Evolutionary conservation across 1,284 basidiomycete genomes (phyloP).

Genomic region (Apiotrichum akiyoshidainum): DNA sequence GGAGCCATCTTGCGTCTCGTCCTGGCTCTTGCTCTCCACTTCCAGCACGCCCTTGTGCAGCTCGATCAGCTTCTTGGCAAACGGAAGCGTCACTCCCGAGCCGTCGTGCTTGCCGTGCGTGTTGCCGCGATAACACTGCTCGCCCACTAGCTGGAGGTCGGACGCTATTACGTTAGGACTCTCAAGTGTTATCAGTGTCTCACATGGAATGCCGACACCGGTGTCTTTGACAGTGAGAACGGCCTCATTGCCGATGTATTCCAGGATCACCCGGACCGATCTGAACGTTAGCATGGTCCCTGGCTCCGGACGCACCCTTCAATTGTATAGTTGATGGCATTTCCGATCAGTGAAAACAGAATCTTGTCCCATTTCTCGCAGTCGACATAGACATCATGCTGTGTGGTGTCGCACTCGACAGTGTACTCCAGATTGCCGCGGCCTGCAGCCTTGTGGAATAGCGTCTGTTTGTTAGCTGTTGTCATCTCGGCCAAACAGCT

Average conservation of each 20-base stretch:
- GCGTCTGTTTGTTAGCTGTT: slow-evolving; percentile 19
- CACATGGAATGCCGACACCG: slow-evolving; percentile 50
- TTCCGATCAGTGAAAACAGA: slow-evolving; percentile 50
- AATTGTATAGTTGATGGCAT: slow-evolving; percentile 49
- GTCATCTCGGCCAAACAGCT: neutral
- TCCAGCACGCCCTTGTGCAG: slow-evolving; percentile 50
- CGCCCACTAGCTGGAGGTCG: slow-evolving; percentile 42
- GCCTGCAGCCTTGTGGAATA: slow-evolving; percentile 47
- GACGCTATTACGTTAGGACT: slow-evolving; percentile 17
- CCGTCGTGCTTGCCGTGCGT: slow-evolving; percentile 47
- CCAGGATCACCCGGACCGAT: slow-evolving; percentile 29
- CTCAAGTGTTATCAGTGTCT: neutral
- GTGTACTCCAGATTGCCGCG: slow-evolving; percentile 39
- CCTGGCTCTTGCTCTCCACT: slow-evolving; percentile 40
- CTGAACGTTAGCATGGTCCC: slow-evolving; percentile 4
- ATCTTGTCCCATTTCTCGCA: slow-evolving; percentile 54
- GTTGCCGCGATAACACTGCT: slow-evolving; percentile 50
- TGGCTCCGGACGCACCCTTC: slow-evolving; percentile 22
- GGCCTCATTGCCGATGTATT: slow-evolving; percentile 28
- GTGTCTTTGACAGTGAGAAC: slow-evolving; percentile 47
- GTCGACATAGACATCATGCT: slow-evolving; percentile 45
- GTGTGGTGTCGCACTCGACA: slow-evolving; percentile 45
- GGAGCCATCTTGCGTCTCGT: slow-evolving; percentile 34
- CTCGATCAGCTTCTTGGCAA: slow-evolving; percentile 50
- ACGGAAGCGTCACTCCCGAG: slow-evolving; percentile 49